Evolutionary conservation across 2,329 filamentous ascomycete species (phyloP).

Genomic region (Tolypocladium album): DNA sequence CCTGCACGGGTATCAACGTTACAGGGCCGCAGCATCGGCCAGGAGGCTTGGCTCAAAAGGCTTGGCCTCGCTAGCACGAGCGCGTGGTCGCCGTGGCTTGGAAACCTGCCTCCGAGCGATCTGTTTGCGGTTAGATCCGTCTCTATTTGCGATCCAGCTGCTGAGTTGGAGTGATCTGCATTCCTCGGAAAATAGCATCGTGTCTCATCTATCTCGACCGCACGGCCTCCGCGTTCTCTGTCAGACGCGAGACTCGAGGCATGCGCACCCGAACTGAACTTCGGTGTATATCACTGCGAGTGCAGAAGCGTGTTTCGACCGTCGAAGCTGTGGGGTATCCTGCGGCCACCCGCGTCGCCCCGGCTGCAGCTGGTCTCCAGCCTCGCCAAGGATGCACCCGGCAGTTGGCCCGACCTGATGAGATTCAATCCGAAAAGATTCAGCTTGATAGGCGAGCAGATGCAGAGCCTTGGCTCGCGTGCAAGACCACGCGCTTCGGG

Average conservation of each 20-base stretch:
- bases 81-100: not conserved
- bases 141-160: not conserved
- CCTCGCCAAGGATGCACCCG: not conserved
- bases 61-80: not conserved
- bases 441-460: not conserved
- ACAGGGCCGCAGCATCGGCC: not conserved
- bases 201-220: not conserved
- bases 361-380: not conserved
- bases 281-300: not conserved
- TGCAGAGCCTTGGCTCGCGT: not conserved
- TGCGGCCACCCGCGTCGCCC: not conserved
- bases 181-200: not conserved
- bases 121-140: not conserved
- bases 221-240: not conserved
- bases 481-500: not conserved
- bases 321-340: not conserved
- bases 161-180: not conserved
- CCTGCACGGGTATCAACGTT: not conserved
- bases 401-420: not conserved
- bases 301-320: not conserved
- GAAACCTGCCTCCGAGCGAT: not conserved
- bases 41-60: not conserved
- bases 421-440: not conserved
- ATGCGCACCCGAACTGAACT: not conserved
- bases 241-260: not conserved